Evolutionary conservation across 176 grass and related monocot genomes (phyloP).

Genomic region (Coix lacrymajobi): DNA sequence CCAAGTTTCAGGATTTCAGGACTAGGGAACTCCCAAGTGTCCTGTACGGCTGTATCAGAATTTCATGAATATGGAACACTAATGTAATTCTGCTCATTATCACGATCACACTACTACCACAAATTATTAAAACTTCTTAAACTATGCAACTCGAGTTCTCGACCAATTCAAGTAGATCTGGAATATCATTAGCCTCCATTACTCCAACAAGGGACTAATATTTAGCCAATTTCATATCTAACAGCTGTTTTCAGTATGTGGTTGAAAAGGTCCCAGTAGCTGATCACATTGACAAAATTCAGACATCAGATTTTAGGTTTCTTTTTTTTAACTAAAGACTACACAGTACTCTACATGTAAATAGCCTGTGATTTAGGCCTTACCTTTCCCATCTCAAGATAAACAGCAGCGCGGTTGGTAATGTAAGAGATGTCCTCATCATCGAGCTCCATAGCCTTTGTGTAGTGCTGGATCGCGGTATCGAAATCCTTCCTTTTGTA

Average conservation of each 20-base stretch:
- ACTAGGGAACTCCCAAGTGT: background rate
- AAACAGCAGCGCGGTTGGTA: conserved; percentile 86
- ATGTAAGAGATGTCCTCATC: conserved; percentile 86
- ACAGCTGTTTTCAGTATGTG: background rate
- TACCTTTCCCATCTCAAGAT: conserved; percentile 96
- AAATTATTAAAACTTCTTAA: too few relatives aligned
- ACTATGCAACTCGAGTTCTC: background rate
- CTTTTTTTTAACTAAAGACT: background rate
- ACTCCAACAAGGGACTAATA: background rate
- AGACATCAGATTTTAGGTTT: background rate
- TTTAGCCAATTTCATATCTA: background rate
- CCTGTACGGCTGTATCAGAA: background rate
- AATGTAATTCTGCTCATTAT: background rate
- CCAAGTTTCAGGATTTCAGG: background rate
- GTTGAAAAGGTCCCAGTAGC: background rate
- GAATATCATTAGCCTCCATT: background rate
- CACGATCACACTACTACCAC: background rate
- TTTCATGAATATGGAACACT: background rate
- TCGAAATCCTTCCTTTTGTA: conserved; percentile 98
- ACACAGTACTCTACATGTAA: background rate
- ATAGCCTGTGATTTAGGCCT: background rate
- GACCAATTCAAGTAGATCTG: background rate
- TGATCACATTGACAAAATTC: background rate
- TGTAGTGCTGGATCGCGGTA: conserved; percentile 79
- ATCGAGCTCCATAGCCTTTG: conserved; percentile 75